Evolutionary conservation across 176 grass and related monocot genomes (phyloP), one percentile per base, ranked within the genome.

Genomic region (Ampelocalamus luodianensis): DNA sequence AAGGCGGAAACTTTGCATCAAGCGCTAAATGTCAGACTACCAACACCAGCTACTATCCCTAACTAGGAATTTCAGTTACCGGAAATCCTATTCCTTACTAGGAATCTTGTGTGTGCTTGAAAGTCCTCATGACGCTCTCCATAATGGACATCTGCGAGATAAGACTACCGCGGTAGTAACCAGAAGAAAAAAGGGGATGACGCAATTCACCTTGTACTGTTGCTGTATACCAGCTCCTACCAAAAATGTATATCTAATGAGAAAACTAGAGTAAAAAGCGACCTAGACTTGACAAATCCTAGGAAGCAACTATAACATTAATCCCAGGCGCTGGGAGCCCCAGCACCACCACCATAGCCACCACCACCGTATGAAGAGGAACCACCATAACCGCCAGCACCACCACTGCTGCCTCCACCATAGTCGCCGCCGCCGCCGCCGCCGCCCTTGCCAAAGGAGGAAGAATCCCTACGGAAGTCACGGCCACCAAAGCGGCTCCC

Each of bases 251-350:
- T 75, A 76, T 66, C 85, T 91, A 84, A 75, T 48, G 61, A 76
- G 34, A 37, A 50, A 68, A 74, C 67, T 72, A 83, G 16, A 83
- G 38, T 87, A 79, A 87, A 87, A 68, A 3, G 68, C 43, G 60
- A 55, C 34, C 85, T 91, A 90, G 66, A 59, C 46, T 77, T 72
- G 42, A 65, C 64, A 80, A 22, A 76, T 67, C 79, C 81, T 91
- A 65, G 70, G 66, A 66, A 86, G 66, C 72, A 65, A 59, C 39
- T 49, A 59, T 71, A 79, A 68, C 78, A 76, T 88, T 76, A 97
- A 87, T 97, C 94, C 94, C 92, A 97, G 63, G 94, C 83, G 49
- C 92, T 97, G 1, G 92, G 92, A 54, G 86, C 88, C 18, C 87
- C 89, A 82, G 82, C 87, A 59, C 85, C 88, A 5, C 51, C 73